Conservation (phyloP, 2,329 filamentous ascomycete genomes). For the Pseudogymnoascus sp. region DNA sequence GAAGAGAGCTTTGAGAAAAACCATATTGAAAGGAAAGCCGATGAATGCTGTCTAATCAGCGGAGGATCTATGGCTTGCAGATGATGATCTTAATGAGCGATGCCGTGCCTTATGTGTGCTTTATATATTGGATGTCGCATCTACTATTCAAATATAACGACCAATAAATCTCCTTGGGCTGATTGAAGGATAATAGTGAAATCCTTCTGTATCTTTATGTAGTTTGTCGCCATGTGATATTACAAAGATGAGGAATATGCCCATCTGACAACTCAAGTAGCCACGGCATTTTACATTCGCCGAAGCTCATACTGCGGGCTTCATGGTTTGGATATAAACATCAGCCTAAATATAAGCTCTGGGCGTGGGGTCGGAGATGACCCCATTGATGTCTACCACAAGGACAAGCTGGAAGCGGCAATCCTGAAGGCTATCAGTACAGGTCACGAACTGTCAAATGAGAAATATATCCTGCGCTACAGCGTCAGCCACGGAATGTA, state of each 20-base stretch:
- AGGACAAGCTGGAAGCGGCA: neutral
- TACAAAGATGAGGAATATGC: neutral
- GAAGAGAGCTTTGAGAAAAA: conserved; percentile 34
- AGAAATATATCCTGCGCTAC: neutral
- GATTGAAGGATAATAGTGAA: neutral
- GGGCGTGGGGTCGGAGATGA: neutral
- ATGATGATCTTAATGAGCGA: neutral
- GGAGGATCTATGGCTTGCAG: neutral
- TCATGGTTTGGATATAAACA: neutral
- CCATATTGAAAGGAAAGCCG: conserved; percentile 28
- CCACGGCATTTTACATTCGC: neutral
- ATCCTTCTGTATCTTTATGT: neutral
- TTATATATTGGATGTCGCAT: neutral
- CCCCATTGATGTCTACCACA: neutral
- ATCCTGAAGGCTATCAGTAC: neutral
- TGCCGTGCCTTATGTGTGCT: neutral
- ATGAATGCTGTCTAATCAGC: neutral
- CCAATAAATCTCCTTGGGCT: neutral
- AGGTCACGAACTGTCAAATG: neutral
- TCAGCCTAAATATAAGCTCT: neutral
- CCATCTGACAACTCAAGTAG: neutral
- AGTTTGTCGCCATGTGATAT: neutral
- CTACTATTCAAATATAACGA: neutral
- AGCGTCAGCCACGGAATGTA: neutral
- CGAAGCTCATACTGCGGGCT: neutral